These are phyloP conservation scores for Aspergillus flavus DNA, from an alignment of 2,329 filamentous ascomycete species.

Conservation along the genomic window DNA sequence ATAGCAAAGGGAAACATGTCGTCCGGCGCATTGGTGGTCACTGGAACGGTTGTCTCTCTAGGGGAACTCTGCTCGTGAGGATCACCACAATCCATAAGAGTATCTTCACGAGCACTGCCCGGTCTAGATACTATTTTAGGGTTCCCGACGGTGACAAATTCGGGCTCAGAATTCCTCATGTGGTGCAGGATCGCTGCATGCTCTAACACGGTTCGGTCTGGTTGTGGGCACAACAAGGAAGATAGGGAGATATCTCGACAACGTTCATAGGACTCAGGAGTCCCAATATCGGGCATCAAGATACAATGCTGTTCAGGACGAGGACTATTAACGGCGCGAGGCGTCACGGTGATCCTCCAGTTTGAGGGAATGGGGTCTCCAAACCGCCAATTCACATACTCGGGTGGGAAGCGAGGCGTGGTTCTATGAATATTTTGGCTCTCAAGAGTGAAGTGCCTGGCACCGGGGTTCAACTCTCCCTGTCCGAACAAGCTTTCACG, in stretches of 20 bases:
- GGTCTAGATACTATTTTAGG: not conserved
- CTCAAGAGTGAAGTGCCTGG: not conserved
- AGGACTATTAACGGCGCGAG: not conserved
- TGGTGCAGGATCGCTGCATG: not conserved
- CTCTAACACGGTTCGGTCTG: not conserved
- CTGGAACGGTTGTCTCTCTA: not conserved
- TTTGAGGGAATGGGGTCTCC: not conserved
- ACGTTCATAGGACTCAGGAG: not conserved
- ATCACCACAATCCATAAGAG: too few species aligned
- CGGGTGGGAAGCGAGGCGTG: not conserved
- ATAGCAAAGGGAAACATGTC: not conserved
- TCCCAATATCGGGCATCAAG: not conserved
- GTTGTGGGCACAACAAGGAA: not conserved
- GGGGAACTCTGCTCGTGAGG: not conserved
- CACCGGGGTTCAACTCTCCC: not conserved
- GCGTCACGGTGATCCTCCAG: not conserved
- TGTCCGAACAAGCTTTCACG: not conserved
- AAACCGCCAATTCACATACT: not conserved
- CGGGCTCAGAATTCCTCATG: not conserved
- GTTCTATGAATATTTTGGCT: not conserved
- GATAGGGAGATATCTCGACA: not conserved
- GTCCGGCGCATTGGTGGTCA: not conserved
- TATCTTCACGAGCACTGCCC: not conserved
- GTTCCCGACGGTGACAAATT: not conserved
- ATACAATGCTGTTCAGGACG: not conserved